Percentiles rank a stretch among this genome's conserved stretches.
These are phyloP conservation scores for Lasiodiplodia theobromae DNA, from an alignment of 2,329 filamentous ascomycete species.

Conservation along the genomic window DNA sequence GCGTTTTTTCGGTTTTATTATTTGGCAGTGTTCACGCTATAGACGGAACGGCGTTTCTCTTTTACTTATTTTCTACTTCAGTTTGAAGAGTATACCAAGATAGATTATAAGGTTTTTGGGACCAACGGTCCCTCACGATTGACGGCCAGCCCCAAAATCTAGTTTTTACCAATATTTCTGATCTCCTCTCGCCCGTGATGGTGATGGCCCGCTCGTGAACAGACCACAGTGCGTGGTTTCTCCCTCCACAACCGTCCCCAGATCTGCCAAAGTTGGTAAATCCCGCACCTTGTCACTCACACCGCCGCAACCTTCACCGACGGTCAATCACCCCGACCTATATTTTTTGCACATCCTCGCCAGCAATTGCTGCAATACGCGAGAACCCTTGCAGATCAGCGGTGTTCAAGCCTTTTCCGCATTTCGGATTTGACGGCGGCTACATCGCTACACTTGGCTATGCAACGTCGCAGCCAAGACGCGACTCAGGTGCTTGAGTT, in stretches of 20 bases:
- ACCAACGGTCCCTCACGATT: conserved; percentile 11
- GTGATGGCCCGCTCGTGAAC: background rate
- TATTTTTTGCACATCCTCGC: background rate
- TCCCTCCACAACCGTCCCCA: conserved; percentile 11
- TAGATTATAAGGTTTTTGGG: conserved; percentile 17
- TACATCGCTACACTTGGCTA: conserved; percentile 15
- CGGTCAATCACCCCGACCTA: background rate
- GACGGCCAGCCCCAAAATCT: conserved; percentile 18
- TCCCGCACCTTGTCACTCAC: conserved; percentile 15
- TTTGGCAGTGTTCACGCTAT: background rate
- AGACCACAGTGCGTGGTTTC: too few relatives aligned
- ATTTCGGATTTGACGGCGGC: background rate
- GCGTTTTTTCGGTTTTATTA: background rate
- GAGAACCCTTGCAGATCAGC: conserved; percentile 23
- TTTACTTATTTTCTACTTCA: background rate
- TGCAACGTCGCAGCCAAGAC: background rate
- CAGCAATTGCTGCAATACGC: conserved; percentile 3
- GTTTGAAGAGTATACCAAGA: conserved; percentile 23
- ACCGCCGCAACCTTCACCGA: conserved; percentile 12
- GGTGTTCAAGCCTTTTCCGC: conserved; percentile 5
- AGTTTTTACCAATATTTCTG: background rate
- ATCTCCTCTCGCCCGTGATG: background rate
- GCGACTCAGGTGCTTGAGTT: background rate
- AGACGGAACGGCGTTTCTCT: conserved; percentile 19
- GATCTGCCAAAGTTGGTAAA: conserved; percentile 25